Conservation (phyloP, 208 protist genomes). For the Strigomonas culicis region DNA sequence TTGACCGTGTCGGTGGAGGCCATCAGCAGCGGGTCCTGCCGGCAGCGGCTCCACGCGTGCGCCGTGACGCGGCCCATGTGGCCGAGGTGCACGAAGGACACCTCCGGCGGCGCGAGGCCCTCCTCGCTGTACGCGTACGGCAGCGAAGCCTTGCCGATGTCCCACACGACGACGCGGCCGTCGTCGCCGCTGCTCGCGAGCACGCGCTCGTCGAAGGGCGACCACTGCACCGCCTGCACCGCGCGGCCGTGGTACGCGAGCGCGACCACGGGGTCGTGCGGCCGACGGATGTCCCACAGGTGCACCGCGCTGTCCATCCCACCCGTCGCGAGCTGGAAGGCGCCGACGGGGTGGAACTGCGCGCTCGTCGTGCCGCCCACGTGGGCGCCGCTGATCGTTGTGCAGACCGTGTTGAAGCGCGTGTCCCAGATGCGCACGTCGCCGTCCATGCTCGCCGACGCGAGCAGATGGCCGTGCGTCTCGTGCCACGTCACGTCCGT, state of each 20-base stretch:
- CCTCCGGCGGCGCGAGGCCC: constrained; percentile 51
- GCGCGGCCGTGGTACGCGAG: constrained; percentile 41
- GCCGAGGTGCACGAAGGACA: constrained; percentile 95
- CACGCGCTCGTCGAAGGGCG: constrained; percentile 42
- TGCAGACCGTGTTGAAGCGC: constrained; percentile 24
- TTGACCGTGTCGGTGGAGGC: constrained; percentile 94
- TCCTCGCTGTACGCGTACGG: constrained; percentile 32
- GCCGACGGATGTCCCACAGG: constrained; percentile 56
- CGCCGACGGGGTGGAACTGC: constrained; percentile 47
- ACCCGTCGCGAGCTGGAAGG: constrained; percentile 48
- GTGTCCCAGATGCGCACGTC: constrained; percentile 89
- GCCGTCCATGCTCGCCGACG: constrained; percentile 94
- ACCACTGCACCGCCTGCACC: constrained; percentile 52
- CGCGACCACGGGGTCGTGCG: constrained; percentile 16
- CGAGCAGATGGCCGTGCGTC: constrained; percentile 83
- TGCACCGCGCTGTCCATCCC: constrained; percentile 28
- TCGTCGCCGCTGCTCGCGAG: constrained; percentile 39
- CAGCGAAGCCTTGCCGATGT: constrained; percentile 38
- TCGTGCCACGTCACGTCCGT: constrained; percentile 95
- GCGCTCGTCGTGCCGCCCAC: constrained; percentile 32
- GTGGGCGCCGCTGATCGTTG: constrained; percentile 31
- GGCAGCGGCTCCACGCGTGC: constrained; percentile 85
- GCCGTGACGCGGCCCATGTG: constrained; percentile 95
- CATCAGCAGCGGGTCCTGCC: constrained; percentile 91
- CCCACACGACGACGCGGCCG: constrained; percentile 57